Percentiles rank a stretch among this genome's conserved stretches.
Evolutionary conservation across 2,329 filamentous ascomycete species (phyloP).

Genomic region (Helicocarpus griseus): DNA sequence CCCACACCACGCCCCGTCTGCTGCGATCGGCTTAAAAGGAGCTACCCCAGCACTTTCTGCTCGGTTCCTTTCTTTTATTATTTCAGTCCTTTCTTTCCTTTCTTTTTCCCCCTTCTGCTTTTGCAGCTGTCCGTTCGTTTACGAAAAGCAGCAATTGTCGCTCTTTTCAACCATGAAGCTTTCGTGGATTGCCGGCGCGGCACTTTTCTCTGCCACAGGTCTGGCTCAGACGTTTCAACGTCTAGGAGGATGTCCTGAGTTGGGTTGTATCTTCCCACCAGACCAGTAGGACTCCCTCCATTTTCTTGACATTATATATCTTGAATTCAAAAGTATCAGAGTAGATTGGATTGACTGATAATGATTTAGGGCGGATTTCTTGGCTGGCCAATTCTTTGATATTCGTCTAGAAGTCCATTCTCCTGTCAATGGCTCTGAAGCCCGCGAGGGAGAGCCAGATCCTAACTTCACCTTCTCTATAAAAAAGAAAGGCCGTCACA

Average conservation of each 20-base stretch:
- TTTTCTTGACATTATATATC: background rate
- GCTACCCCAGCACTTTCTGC: background rate
- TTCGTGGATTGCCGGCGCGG: slow-evolving; percentile 15
- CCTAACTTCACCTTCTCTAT: slow-evolving; percentile 70
- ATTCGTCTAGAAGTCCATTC: slow-evolving; percentile 75
- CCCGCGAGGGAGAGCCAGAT: slow-evolving; percentile 57
- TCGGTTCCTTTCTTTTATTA: too few relatives aligned
- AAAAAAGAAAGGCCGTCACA: slow-evolving; percentile 46
- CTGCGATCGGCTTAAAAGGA: background rate
- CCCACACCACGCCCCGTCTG: background rate
- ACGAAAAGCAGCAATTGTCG: background rate
- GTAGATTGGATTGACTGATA: background rate
- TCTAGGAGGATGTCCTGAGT: slow-evolving; percentile 45
- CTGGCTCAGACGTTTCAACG: slow-evolving; percentile 47
- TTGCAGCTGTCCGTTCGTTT: background rate
- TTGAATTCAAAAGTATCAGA: background rate
- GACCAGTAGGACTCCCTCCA: slow-evolving; percentile 40
- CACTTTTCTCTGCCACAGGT: slow-evolving; percentile 18
- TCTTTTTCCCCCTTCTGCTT: background rate
- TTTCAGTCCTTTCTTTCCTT: background rate
- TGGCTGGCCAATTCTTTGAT: slow-evolving; percentile 76
- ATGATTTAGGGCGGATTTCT: slow-evolving; percentile 56
- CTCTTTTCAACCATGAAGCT: slow-evolving; percentile 17
- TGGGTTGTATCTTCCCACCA: slow-evolving; percentile 50
- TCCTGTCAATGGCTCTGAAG: slow-evolving; percentile 70